Conservation (phyloP, 78 protist genomes). For the Emiliania huxleyi region DNA sequence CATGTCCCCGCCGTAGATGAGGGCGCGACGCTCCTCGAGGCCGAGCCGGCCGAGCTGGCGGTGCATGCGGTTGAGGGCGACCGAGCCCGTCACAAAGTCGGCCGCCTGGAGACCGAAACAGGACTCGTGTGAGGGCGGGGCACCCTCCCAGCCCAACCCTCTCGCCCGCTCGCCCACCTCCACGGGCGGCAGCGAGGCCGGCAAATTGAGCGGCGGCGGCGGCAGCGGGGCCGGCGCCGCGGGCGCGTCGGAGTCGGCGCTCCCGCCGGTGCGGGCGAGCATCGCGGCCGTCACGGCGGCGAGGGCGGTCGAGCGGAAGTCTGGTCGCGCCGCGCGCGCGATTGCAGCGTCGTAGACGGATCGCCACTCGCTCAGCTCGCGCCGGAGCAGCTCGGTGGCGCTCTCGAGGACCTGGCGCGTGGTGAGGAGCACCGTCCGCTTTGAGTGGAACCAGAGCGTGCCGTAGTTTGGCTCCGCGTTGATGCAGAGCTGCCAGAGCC, state of each 20-base stretch:
- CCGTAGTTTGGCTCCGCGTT: conserved; percentile 93
- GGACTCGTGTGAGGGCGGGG: background rate
- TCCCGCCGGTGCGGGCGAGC: background rate
- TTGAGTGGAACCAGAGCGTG: conserved; percentile 84
- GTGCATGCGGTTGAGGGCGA: background rate
- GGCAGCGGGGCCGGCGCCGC: background rate
- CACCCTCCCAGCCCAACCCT: too few relatives aligned
- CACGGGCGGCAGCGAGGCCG: background rate
- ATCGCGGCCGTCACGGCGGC: background rate
- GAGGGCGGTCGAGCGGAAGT: background rate
- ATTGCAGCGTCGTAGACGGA: background rate
- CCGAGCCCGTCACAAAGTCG: background rate
- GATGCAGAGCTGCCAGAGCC: conserved; percentile 64
- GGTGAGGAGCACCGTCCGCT: conserved; percentile 42
- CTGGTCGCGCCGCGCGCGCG: background rate
- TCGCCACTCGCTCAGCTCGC: background rate
- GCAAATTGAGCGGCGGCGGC: background rate
- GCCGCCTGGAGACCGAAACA: too few relatives aligned
- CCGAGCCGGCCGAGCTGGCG: background rate
- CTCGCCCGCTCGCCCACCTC: too few relatives aligned
- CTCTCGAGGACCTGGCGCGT: conserved; percentile 5
- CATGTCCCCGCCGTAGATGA: conserved; percentile 27
- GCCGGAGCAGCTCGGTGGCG: conserved; percentile 23
- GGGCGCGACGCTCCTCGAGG: background rate
- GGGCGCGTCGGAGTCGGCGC: background rate